phyloP scores from a whole-genome alignment of 345 rosid genomes.

The Cochlearia excelsa region DNA sequence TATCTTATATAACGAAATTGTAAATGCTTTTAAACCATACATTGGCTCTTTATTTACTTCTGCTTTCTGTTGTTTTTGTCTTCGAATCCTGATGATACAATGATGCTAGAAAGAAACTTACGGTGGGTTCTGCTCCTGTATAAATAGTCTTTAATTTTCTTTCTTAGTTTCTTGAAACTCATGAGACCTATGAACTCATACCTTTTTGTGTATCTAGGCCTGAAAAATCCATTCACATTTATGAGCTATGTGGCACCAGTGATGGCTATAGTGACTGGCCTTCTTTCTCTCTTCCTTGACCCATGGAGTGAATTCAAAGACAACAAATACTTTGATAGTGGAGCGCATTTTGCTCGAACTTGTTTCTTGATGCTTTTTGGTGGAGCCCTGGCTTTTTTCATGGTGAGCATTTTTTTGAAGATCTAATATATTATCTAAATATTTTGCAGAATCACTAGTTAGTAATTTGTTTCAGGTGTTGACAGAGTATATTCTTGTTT shows the following conservation, averaged over 20 bases:
- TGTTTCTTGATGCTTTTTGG: constrained; percentile 92
- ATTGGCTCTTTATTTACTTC: constrained; percentile 6
- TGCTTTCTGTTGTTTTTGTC: constrained; percentile 12
- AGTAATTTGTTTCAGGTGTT: constrained; percentile 60
- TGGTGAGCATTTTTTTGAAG: constrained; percentile 47
- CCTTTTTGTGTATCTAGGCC: constrained; percentile 51
- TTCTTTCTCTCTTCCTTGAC: constrained; percentile 82
- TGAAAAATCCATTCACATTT: constrained; percentile 84
- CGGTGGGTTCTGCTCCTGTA: constrained; percentile 54
- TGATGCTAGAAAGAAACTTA: constrained; percentile 73
- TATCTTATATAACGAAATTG: constrained; percentile 31
- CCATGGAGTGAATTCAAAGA: constrained; percentile 82
- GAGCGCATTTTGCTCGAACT: constrained; percentile 75
- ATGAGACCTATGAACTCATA: not conserved
- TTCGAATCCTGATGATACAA: constrained; percentile 30
- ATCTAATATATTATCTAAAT: constrained; percentile 9
- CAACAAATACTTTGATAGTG: constrained; percentile 74
- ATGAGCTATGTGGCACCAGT: constrained; percentile 86
- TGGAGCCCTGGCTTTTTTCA: constrained; percentile 90
- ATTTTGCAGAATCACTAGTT: constrained; percentile 17
- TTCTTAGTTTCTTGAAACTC: constrained; percentile 11
- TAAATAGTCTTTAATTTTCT: not conserved
- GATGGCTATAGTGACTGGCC: constrained; percentile 79
- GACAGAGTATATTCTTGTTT: constrained; percentile 86
- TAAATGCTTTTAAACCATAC: not conserved